Evolutionary conservation across 345 rosid species (phyloP).

Genomic region (Dipteronia dyeriana): DNA sequence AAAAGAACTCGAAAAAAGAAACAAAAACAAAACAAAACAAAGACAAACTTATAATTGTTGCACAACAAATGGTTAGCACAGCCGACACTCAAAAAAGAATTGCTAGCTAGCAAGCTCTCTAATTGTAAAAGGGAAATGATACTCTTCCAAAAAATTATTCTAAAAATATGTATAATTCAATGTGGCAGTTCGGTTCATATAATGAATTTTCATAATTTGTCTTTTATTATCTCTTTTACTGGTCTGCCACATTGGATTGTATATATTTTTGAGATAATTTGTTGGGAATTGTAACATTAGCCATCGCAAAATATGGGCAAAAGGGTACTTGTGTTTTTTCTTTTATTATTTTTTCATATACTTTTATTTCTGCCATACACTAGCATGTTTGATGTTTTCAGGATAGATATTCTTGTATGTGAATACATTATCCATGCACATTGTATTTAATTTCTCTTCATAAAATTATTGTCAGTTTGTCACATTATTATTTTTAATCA

Average conservation of each 20-base stretch:
- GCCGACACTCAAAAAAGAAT: slow-evolving; percentile 31
- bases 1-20: not conserved
- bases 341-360: not conserved
- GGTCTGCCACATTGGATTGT: no score
- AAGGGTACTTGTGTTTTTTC: slow-evolving; percentile 4
- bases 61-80: slow-evolving; percentile 35
- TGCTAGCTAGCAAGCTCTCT: slow-evolving; percentile 1
- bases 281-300: no score
- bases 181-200: no score
- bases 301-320: slow-evolving; percentile 14
- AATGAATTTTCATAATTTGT: no score
- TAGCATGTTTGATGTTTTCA: not conserved
- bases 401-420: not conserved
- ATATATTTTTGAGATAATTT: no score
- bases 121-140: no score
- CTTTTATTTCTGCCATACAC: not conserved
- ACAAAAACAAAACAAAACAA: not conserved
- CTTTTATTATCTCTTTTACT: no score
- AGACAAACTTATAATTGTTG: slow-evolving; percentile 17
- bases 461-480: no score
- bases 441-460: not conserved
- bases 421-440: not conserved
- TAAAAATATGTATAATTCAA: no score
- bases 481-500: not conserved
- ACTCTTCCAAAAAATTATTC: no score